Percentiles rank a stretch among this genome's conserved stretches.
Evolutionary conservation across 176 grass and related monocot genomes (phyloP).

Genomic region (Oryza punctata): DNA sequence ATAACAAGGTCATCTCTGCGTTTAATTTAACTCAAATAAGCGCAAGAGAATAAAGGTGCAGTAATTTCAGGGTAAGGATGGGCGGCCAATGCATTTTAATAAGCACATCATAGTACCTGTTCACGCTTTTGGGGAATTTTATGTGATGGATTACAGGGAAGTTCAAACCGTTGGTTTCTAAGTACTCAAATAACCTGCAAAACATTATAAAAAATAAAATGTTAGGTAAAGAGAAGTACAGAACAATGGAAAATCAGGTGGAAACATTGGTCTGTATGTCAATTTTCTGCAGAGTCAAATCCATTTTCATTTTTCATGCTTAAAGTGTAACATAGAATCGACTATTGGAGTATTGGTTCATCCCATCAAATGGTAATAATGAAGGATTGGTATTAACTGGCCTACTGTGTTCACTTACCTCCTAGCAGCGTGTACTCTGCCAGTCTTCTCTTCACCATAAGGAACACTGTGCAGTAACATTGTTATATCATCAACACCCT

Average conservation of each 20-base stretch:
- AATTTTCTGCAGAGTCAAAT: conserved; percentile 11
- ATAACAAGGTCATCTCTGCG: conserved; percentile 95
- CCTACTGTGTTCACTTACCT: conserved; percentile 49
- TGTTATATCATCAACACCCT: conserved; percentile 75
- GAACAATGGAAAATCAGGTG: neutral
- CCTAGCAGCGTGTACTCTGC: conserved; percentile 85
- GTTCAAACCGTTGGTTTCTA: conserved; percentile 73
- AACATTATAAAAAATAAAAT: conserved; percentile 29
- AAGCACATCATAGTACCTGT: conserved; percentile 45
- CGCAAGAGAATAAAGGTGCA: neutral
- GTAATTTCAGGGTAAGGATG: neutral
- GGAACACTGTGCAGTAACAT: conserved; percentile 87
- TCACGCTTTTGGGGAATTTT: conserved; percentile 64
- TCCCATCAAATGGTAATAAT: neutral
- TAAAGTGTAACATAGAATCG: conserved; percentile 11
- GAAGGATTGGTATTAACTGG: neutral
- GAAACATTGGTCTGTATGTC: neutral
- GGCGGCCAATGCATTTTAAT: neutral
- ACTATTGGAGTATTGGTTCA: neutral
- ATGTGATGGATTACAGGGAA: conserved; percentile 93
- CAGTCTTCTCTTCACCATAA: conserved; percentile 71
- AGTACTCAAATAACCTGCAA: conserved; percentile 89
- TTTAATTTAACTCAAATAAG: conserved; percentile 41
- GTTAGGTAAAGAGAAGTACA: conserved; percentile 5
- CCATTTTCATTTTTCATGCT: neutral